Evolutionary conservation across 352 stramenopile species (phyloP).

Genomic region (Hyaloperonospora arabidopsidis): DNA sequence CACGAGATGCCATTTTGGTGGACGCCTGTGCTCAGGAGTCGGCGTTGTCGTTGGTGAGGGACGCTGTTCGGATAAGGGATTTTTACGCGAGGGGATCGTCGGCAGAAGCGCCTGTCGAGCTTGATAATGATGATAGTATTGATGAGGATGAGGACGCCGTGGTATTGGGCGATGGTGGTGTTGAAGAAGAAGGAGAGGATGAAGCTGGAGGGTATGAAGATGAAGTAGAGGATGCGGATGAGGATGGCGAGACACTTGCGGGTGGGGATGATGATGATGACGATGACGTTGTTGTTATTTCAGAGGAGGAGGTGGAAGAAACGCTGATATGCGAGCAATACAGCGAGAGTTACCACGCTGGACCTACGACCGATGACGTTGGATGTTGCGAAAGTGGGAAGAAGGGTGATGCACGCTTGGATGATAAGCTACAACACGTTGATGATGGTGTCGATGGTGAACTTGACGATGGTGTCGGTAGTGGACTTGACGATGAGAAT

Average conservation of each 20-base stretch:
- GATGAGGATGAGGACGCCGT: constrained; percentile 29
- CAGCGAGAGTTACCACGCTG: constrained; percentile 7
- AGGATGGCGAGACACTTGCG: constrained; percentile 20
- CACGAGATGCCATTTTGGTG: constrained; percentile 52
- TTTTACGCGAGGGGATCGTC: constrained; percentile 45
- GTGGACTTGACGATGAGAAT: constrained; percentile 17
- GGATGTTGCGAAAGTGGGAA: constrained; percentile 15
- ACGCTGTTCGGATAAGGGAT: constrained; percentile 44
- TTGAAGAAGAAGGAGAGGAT: constrained; percentile 24
- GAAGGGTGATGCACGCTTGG: constrained; percentile 2
- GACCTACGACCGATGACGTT: neutral
- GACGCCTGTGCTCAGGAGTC: constrained; percentile 52
- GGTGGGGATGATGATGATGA: constrained; percentile 12
- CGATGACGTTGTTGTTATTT: constrained; percentile 47
- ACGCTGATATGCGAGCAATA: constrained; percentile 10
- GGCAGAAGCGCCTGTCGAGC: constrained; percentile 39
- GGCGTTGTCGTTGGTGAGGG: constrained; percentile 45
- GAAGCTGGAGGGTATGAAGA: constrained; percentile 7
- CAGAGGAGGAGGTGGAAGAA: constrained; percentile 36
- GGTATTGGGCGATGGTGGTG: constrained; percentile 24
- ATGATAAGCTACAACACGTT: constrained; percentile 14
- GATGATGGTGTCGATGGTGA: constrained; percentile 17
- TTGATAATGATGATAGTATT: constrained; percentile 51
- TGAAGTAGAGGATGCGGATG: constrained; percentile 29
- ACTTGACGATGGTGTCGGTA: constrained; percentile 17